Evolutionary conservation across 305 asterid genomes (phyloP).

Genomic region (Solanum hybrid): DNA sequence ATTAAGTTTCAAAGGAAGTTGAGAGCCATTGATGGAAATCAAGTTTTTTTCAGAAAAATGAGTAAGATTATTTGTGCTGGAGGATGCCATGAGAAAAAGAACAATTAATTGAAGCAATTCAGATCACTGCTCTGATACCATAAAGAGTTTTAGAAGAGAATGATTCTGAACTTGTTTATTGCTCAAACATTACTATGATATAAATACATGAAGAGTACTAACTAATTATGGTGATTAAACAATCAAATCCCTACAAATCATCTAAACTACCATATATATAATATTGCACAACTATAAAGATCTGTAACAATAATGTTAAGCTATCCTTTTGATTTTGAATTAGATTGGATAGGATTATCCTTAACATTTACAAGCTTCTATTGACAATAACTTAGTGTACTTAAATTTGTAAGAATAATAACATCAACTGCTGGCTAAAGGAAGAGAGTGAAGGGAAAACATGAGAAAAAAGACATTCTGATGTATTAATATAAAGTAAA

Average conservation of each 20-base stretch:
- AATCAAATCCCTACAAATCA: not conserved
- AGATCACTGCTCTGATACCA: not conserved
- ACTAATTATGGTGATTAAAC: not conserved
- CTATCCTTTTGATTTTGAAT: not conserved
- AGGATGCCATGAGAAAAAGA: not conserved
- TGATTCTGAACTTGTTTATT: not conserved
- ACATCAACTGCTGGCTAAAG: not conserved
- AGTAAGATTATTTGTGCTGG: not conserved
- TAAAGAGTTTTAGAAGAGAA: not conserved
- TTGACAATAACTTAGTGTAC: not conserved
- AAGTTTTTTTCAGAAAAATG: not conserved
- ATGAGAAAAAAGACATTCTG: not conserved
- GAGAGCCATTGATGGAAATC: not conserved
- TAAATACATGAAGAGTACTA: not conserved
- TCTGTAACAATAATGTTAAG: not conserved
- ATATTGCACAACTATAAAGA: not conserved
- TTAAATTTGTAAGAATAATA: not conserved
- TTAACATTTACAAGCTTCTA: too few relatives aligned
- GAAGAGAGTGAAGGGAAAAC: not conserved
- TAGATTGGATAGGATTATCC: not conserved
- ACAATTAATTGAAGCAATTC: not conserved
- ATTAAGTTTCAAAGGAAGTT: not conserved
- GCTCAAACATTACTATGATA: not conserved
- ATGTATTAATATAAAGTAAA: not conserved
- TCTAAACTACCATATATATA: not conserved